Conservation (phyloP, 2,329 filamentous ascomycete genomes). For the Phialophora verrucosa region DNA sequence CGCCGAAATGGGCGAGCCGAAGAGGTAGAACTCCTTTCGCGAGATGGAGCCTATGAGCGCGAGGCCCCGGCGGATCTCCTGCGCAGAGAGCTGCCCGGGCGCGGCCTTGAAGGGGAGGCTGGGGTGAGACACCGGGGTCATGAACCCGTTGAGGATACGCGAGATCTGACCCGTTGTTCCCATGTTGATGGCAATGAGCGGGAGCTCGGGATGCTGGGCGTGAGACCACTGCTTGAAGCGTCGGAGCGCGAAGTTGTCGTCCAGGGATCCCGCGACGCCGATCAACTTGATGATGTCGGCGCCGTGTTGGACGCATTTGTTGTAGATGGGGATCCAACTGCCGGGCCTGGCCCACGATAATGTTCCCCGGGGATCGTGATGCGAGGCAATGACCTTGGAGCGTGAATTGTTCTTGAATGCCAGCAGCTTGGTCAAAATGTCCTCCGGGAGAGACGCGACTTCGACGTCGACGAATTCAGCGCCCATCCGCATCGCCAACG, state of each 20-base stretch:
- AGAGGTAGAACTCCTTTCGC: conserved; percentile 79
- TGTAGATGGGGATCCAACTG: conserved; percentile 91
- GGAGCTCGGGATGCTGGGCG: conserved; percentile 70
- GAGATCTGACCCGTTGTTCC: conserved; percentile 84
- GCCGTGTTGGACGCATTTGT: conserved; percentile 84
- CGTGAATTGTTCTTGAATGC: conserved; percentile 68
- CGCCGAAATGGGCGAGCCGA: conserved; percentile 80
- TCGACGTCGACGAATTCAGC: conserved; percentile 94
- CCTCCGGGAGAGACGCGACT: conserved; percentile 75
- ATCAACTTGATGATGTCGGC: conserved; percentile 89
- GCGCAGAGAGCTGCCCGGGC: conserved; percentile 88
- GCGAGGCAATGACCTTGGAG: conserved; percentile 89
- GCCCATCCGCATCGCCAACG: conserved; percentile 77
- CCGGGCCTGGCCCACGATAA: conserved; percentile 84
- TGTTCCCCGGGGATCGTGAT: conserved; percentile 81
- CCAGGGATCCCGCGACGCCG: conserved; percentile 73
- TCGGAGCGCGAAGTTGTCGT: conserved; percentile 85
- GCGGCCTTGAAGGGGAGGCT: conserved; percentile 90
- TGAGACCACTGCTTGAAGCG: conserved; percentile 80
- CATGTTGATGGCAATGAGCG: conserved; percentile 96
- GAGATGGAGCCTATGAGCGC: conserved; percentile 79
- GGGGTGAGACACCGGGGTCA: conserved; percentile 93
- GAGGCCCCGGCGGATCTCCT: conserved; percentile 81
- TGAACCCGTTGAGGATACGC: conserved; percentile 85
- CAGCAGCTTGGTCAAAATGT: conserved; percentile 70